A percentile compares a stretch with the other conserved stretches of the same genome.
Conservation (phyloP, 257 asterid species). For the Agastache rugosa region DNA sequence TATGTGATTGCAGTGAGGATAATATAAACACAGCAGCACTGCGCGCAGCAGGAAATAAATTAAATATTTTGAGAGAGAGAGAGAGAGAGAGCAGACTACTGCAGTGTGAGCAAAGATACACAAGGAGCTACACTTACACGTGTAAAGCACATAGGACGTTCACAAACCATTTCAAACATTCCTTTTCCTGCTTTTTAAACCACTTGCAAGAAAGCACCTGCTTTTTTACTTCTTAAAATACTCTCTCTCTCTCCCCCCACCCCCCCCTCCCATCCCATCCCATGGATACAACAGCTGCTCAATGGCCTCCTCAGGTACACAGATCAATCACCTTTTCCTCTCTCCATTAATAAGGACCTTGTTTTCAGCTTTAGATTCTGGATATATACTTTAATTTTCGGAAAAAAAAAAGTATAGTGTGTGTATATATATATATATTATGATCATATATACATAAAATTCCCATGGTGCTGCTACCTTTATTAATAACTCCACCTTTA, state of each 20-base stretch:
- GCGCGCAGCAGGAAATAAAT: too few species aligned
- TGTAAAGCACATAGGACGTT: constrained; percentile 46
- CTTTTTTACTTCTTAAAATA: constrained; percentile 36
- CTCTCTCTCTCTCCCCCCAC: constrained; percentile 13
- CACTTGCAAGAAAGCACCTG: constrained; percentile 56
- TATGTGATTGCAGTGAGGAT: background rate
- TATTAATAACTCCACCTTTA: background rate
- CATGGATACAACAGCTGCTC: constrained; percentile 69
- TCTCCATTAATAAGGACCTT: constrained; percentile 1
- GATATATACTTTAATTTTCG: too few species aligned
- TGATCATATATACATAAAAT: too few species aligned
- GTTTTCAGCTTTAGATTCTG: constrained; percentile 5
- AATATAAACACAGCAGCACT: background rate
- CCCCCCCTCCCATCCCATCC: constrained; percentile 3
- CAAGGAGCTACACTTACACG: background rate
- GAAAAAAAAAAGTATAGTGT: too few species aligned
- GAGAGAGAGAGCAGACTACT: background rate
- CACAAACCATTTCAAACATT: constrained; percentile 61
- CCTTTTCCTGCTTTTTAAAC: constrained; percentile 58
- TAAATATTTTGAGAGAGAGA: background rate
- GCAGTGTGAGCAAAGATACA: too few species aligned
- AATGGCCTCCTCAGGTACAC: constrained; percentile 89
- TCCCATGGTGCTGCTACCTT: too few species aligned
- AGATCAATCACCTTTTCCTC: constrained; percentile 34
- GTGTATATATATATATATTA: too few species aligned